phyloP scores from a whole-genome alignment of 306 rosid genomes.

The Fragaria iinumae region DNA sequence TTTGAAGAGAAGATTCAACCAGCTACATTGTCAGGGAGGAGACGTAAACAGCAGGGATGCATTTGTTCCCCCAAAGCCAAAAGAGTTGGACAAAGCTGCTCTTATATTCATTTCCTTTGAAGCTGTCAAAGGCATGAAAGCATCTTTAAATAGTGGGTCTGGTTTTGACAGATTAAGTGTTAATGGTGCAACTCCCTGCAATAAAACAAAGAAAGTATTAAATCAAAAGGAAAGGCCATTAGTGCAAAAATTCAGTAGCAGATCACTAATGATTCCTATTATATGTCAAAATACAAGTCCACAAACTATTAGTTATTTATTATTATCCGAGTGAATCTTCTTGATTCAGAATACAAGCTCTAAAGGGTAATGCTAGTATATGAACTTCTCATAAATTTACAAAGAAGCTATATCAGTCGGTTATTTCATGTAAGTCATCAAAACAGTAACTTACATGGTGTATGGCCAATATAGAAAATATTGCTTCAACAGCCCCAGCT shows the following conservation, averaged over 20 bases:
- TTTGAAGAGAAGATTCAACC: background rate
- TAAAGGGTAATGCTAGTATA: background rate
- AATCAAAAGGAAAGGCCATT: background rate
- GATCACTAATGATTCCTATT: background rate
- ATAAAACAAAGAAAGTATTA: conserved; percentile 19
- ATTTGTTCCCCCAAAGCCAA: conserved; percentile 97
- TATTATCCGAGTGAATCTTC: background rate
- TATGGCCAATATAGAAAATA: conserved; percentile 78
- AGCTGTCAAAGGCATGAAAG: conserved; percentile 64
- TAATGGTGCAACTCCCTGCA: conserved; percentile 86
- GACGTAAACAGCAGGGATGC: conserved; percentile 75
- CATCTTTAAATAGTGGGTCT: conserved; percentile 64
- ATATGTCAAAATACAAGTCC: background rate
- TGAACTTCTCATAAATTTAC: background rate
- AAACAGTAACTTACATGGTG: conserved; percentile 42
- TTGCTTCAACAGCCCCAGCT: conserved; percentile 98
- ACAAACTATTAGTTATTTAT: background rate
- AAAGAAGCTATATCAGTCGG: conserved; percentile 1
- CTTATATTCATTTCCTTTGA: conserved; percentile 63
- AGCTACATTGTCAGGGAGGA: conserved; percentile 30
- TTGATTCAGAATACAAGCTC: conserved; percentile 6
- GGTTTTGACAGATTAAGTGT: conserved; percentile 84
- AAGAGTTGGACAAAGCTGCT: conserved; percentile 85
- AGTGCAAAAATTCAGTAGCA: background rate
- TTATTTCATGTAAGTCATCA: background rate